Evolutionary conservation across 2,329 filamentous ascomycete genomes (phyloP).

Genomic region (Apiospora koreana): DNA sequence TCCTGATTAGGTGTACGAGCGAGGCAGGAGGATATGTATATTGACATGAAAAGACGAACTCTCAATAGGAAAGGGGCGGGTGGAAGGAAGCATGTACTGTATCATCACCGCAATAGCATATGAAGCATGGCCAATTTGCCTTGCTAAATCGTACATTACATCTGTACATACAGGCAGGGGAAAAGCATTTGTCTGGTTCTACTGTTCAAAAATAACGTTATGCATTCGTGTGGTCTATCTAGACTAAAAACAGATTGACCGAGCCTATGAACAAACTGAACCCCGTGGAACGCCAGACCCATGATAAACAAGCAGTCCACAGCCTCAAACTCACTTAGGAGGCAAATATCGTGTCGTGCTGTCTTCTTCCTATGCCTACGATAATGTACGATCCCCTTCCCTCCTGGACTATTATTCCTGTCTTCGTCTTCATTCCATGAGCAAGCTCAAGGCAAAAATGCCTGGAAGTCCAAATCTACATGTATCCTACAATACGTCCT

Average conservation of each 20-base stretch:
- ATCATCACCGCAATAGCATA: not conserved
- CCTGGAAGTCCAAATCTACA: not conserved
- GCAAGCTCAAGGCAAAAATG: not conserved
- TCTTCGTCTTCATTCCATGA: not conserved
- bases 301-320: not conserved
- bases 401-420: not conserved
- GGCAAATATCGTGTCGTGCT: not conserved
- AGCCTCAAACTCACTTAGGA: not conserved
- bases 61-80: not conserved
- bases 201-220: not conserved
- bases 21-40: not conserved
- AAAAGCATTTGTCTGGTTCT: not conserved
- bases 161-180: not conserved
- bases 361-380: slow-evolving; percentile 7
- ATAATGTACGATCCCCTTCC: not conserved
- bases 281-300: not conserved
- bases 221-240: not conserved
- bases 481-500: slow-evolving; percentile 15
- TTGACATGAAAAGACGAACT: not conserved
- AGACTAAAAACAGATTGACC: not conserved
- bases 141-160: not conserved
- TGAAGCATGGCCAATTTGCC: not conserved
- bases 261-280: not conserved
- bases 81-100: not conserved
- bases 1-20: not conserved